These are phyloP conservation scores for Verticillium longisporum DNA, from an alignment of 2,329 filamentous ascomycete species.

Conservation along the genomic window DNA sequence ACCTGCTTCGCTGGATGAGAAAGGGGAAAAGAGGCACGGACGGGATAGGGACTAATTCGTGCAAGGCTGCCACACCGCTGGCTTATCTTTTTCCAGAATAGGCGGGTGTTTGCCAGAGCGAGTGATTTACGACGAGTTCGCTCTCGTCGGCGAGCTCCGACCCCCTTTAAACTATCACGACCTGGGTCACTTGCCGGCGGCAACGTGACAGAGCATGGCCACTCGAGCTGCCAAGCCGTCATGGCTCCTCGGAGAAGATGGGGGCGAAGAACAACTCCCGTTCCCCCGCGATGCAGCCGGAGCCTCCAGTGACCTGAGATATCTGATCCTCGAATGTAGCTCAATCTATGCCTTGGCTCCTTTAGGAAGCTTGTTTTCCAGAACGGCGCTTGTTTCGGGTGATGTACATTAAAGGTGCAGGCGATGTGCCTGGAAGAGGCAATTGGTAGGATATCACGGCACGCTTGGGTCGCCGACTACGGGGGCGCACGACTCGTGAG, in stretches of 20 bases:
- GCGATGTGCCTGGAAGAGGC: not conserved
- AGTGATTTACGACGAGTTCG: not conserved
- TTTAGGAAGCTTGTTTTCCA: not conserved
- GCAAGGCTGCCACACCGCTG: not conserved
- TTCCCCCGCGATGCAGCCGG: not conserved
- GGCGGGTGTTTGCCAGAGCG: not conserved
- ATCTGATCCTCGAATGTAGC: not conserved
- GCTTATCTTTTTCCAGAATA: not conserved
- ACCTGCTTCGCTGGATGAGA: not conserved
- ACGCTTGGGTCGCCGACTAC: not conserved
- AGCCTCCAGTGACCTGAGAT: not conserved
- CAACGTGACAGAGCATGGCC: not conserved
- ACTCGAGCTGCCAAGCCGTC: not conserved
- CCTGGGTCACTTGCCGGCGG: not conserved
- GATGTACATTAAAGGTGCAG: not conserved
- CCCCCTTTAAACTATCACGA: not conserved
- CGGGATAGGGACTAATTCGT: not conserved
- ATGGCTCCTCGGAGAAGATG: not conserved
- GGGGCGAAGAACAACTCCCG: not conserved
- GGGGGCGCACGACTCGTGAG: not conserved
- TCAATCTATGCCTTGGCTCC: not conserved
- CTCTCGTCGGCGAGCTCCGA: not conserved
- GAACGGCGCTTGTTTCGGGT: not conserved
- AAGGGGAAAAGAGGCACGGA: not conserved
- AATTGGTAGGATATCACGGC: not conserved